These are phyloP conservation scores for Dichotomocladium elegans DNA, from an alignment of 371 early-diverging fungal species.

Conservation along the genomic window DNA sequence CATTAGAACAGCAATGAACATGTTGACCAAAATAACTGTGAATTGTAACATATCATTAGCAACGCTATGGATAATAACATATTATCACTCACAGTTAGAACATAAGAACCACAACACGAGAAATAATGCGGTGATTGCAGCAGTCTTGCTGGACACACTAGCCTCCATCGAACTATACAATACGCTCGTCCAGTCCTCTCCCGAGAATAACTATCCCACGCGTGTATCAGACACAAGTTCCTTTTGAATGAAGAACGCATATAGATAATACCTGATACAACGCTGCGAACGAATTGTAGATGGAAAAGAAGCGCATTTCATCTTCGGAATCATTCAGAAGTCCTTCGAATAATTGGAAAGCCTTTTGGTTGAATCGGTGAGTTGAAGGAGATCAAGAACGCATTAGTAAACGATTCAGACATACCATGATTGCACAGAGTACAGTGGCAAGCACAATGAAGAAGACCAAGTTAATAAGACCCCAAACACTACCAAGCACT, in stretches of 20 bases:
- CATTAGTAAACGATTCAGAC: conserved; percentile 10
- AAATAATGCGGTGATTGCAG: conserved; percentile 50
- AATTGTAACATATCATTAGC: background rate
- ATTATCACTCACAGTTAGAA: conserved; percentile 56
- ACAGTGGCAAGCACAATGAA: conserved; percentile 56
- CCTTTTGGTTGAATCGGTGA: conserved; percentile 17
- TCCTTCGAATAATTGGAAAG: conserved; percentile 46
- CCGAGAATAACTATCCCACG: conserved; percentile 52
- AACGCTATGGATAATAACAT: background rate
- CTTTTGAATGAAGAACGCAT: too few species aligned
- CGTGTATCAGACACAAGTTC: too few species aligned
- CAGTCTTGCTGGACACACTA: conserved; percentile 28
- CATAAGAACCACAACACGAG: conserved; percentile 57
- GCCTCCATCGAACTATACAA: conserved; percentile 51
- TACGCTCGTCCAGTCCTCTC: conserved; percentile 66
- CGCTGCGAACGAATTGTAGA: conserved; percentile 59
- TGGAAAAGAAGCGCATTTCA: conserved; percentile 57
- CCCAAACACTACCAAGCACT: conserved; percentile 54
- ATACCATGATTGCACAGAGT: conserved; percentile 55
- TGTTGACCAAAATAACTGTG: conserved; percentile 54
- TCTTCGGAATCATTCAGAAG: conserved; percentile 37
- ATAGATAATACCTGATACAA: conserved; percentile 50
- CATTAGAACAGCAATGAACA: conserved; percentile 64
- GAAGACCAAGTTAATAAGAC: conserved; percentile 56
- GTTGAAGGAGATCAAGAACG: background rate